Evolutionary conservation across 257 asterid genomes (phyloP).

Genomic region (Paraleonurus japonicus): DNA sequence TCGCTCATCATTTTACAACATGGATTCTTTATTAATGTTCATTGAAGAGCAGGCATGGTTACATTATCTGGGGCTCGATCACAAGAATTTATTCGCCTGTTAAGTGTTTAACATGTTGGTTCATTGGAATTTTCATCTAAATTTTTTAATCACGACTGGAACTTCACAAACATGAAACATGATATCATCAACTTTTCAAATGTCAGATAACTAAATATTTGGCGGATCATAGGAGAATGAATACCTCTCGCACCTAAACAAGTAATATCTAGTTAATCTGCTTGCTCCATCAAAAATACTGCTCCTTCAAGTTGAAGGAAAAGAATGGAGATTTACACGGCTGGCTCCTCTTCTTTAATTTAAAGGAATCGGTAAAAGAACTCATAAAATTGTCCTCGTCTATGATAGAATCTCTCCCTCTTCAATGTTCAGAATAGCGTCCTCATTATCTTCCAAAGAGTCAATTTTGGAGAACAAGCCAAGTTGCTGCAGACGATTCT

Average conservation of each 20-base stretch:
- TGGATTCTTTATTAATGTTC: neutral
- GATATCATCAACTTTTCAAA: neutral
- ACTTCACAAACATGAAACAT: neutral
- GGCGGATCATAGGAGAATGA: neutral
- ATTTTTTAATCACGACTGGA: neutral
- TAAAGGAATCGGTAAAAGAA: neutral
- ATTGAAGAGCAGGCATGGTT: neutral
- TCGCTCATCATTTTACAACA: too few species aligned
- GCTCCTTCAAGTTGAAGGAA: neutral
- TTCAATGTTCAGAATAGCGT: conserved; percentile 34
- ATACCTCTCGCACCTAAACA: neutral
- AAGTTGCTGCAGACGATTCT: conserved; percentile 42
- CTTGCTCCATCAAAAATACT: neutral
- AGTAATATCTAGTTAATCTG: neutral
- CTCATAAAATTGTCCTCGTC: neutral
- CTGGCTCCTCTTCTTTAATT: neutral
- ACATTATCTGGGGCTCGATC: neutral
- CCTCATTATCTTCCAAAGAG: conserved; percentile 35
- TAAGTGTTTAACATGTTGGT: too few species aligned
- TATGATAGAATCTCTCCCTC: conserved; percentile 58
- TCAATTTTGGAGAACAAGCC: conserved; percentile 58
- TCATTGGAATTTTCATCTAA: neutral
- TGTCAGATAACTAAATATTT: neutral
- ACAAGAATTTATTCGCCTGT: too few species aligned
- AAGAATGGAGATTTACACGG: neutral